Base-by-base conservation (phyloP, 2,329 filamentous ascomycete genomes). In the Epichloe glyceriae region DNA sequence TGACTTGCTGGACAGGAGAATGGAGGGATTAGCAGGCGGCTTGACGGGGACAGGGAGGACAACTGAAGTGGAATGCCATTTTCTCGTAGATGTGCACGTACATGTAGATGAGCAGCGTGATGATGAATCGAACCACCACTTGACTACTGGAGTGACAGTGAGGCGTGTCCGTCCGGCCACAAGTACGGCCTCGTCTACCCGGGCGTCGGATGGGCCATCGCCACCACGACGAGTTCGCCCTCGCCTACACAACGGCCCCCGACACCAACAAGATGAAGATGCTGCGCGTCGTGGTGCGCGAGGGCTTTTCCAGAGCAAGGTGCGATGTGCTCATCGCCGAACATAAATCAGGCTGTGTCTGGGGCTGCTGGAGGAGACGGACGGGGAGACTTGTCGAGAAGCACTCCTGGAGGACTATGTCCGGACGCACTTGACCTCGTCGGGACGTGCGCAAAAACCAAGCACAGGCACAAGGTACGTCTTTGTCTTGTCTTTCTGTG, bases 201-300 rank as follows among this genome's bases (percentile, higher is more conserved):
- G n/a, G n/a, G n/a, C n/a, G n/a, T n/a, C n/a, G n/a, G n/a, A n/a
- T n/a, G n/a, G n/a, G n/a, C n/a, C n/a, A n/a, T n/a, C n/a, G n/a
- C n/a, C n/a, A n/a, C n/a, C n/a, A n/a, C n/a, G n/a, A n/a, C n/a
- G n/a, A n/a, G n/a, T n/a, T 96, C 33, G 87, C 96, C 0, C 91
- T 91, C 0, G 91, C 91, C 0, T 97, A 97, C 70, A 97, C 90
- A 39, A 96, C 96, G 91, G 91, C 91, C 0, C 90, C 90, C 17
- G 77, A 95, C 64, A 89, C 87, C 17, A 74, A 87, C 51, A 73
- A 82, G 56, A 75, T 96, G 62, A 94, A 95, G 76, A 84, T 97
- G 78, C 81, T 96, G 73, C 83, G 91, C 38, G 81, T 96, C 4
- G 91, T 97, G 0, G 87, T 96, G 4, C 81, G 91, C 47, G 91